These are phyloP conservation scores for Aspergillus arachidicola DNA, from an alignment of 2,329 filamentous ascomycete species.

Conservation along the genomic window DNA sequence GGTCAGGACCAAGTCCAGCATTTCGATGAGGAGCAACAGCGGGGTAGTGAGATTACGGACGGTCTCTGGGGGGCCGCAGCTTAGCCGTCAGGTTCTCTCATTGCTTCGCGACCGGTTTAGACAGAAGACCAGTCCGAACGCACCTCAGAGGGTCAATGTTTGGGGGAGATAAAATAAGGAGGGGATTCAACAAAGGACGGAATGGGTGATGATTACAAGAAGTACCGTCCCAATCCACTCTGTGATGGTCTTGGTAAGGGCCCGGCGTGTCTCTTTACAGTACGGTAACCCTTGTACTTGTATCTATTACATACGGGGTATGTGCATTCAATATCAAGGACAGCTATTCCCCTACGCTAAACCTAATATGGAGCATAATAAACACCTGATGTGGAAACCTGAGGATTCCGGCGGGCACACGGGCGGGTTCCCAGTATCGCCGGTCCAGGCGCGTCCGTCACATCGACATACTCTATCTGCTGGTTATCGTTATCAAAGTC, in stretches of 20 bases:
- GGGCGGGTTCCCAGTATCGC: background rate
- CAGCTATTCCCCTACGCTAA: background rate
- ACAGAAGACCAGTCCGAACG: background rate
- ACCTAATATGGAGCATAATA: background rate
- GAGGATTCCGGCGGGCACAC: background rate
- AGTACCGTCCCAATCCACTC: background rate
- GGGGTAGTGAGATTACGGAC: constrained; percentile 1
- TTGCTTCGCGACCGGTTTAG: background rate
- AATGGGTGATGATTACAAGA: background rate
- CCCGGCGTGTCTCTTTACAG: no score
- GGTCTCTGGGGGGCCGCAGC: background rate
- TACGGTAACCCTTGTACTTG: background rate
- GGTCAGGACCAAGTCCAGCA: background rate
- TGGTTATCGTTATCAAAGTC: background rate
- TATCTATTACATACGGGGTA: no score
- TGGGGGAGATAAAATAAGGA: background rate
- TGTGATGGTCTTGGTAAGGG: background rate
- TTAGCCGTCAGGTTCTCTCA: background rate
- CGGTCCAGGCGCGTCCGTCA: background rate
- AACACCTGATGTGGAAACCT: background rate
- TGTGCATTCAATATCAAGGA: no score
- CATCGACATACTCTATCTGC: background rate
- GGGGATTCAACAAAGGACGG: background rate
- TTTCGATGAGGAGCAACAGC: constrained; percentile 1
- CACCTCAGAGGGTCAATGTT: background rate